A percentile compares a stretch with the other conserved stretches of the same genome.
Conservation (phyloP, 257 asterid species). For the Voacanga thouarsii region DNA sequence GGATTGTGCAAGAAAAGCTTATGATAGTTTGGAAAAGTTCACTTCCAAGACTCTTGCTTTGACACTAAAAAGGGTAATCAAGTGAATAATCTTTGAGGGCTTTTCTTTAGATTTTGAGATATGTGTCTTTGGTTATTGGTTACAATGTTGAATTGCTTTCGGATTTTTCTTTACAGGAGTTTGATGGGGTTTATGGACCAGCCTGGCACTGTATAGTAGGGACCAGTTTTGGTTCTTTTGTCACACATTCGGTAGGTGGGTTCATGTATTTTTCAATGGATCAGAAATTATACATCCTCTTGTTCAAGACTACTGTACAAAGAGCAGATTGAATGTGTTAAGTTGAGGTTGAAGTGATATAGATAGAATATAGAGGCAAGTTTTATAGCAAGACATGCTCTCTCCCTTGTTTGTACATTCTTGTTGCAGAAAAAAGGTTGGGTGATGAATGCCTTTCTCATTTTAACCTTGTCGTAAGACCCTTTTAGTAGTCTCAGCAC, state of each 20-base stretch:
- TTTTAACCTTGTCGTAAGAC: constrained; percentile 14
- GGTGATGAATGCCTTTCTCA: constrained; percentile 20
- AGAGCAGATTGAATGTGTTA: constrained; percentile 46
- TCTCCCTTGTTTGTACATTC: constrained; percentile 34
- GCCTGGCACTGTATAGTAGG: constrained; percentile 46
- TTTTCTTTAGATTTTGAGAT: not conserved
- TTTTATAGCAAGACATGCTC: constrained; percentile 22
- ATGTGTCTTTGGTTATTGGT: not conserved
- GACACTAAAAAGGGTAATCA: constrained; percentile 75
- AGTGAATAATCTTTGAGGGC: constrained; percentile 1
- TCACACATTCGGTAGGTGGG: constrained; percentile 36
- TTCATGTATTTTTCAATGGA: constrained; percentile 38
- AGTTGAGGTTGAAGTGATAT: constrained; percentile 20
- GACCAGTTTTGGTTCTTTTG: constrained; percentile 39
- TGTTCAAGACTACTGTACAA: constrained; percentile 52
- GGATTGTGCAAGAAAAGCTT: constrained; percentile 79
- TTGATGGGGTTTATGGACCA: constrained; percentile 38
- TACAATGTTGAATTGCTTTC: not conserved
- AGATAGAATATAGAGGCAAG: constrained; percentile 22
- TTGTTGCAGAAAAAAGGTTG: constrained; percentile 23
- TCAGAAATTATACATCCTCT: constrained; percentile 32
- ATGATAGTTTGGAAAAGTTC: constrained; percentile 94
- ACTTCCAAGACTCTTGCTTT: constrained; percentile 84
- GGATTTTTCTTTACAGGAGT: constrained; percentile 23
- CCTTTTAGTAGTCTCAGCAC: constrained; percentile 11